phyloP scores from a whole-genome alignment of 163 green algal genomes.

The Picocystis sp. region DNA sequence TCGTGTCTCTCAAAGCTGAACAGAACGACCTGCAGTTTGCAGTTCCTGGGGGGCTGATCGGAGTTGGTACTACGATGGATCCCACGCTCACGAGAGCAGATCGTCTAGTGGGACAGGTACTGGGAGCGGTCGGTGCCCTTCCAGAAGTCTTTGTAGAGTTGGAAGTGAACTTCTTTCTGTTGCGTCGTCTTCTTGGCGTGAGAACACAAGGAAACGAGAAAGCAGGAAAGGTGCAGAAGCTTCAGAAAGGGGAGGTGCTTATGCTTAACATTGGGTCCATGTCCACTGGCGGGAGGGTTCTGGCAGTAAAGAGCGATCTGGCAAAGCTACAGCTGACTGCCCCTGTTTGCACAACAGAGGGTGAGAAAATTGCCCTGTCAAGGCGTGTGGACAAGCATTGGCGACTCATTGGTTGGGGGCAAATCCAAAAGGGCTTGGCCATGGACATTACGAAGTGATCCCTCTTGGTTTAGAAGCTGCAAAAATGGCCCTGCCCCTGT shows the following conservation, averaged over 20 bases:
- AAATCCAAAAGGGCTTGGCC: constrained; percentile 76
- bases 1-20: constrained; percentile 92
- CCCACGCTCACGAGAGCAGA: constrained; percentile 92
- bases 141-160: constrained; percentile 94
- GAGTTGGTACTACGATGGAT: constrained; percentile 91
- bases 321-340: constrained; percentile 96
- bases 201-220: constrained; percentile 83
- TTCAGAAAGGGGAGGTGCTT: constrained; percentile 93
- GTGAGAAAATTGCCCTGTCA: constrained; percentile 83
- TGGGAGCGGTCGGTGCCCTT: constrained; percentile 79
- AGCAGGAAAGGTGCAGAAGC: constrained; percentile 89
- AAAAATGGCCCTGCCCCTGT: not conserved
- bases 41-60: constrained; percentile 95
- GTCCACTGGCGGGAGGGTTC: constrained; percentile 88
- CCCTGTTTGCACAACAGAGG: constrained; percentile 96
- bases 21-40: constrained; percentile 88
- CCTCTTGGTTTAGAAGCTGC: not conserved
- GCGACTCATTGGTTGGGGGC: constrained; percentile 90
- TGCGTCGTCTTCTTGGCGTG: constrained; percentile 88
- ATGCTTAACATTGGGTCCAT: constrained; percentile 99
- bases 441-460: constrained; percentile 9
- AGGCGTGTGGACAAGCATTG: constrained; percentile 93
- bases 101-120: constrained; percentile 84
- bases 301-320: constrained; percentile 91
- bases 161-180: constrained; percentile 99